phyloP scores from a whole-genome alignment of 2,329 filamentous ascomycete genomes.

The Sarocladium brachiariae region DNA sequence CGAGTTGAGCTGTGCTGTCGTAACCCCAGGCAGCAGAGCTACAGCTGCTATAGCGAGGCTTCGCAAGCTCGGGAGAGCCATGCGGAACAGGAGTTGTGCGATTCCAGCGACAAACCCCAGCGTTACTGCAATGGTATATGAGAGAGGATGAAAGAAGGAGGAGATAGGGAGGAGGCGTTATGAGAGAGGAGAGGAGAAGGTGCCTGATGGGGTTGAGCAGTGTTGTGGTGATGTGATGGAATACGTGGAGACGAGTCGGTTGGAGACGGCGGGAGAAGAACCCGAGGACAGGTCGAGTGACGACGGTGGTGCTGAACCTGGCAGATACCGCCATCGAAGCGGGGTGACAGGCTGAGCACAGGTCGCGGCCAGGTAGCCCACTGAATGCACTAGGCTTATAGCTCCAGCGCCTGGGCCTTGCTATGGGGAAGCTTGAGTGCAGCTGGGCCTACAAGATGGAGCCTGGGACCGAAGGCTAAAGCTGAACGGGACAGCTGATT shows the following conservation, averaged over 20 bases:
- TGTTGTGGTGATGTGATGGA: conserved; percentile 3
- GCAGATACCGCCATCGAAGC: conserved; percentile 1
- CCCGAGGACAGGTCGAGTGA: conserved; percentile 5
- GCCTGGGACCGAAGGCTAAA: neutral
- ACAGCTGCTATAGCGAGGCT: conserved; percentile 33
- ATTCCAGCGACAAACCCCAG: neutral
- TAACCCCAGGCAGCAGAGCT: conserved; percentile 32
- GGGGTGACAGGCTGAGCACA: neutral
- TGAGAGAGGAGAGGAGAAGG: neutral
- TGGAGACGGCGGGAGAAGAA: conserved; percentile 2
- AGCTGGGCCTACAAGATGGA: neutral
- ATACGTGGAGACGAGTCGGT: conserved; percentile 1
- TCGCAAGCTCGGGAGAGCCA: conserved; percentile 32
- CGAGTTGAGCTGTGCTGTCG: conserved; percentile 36
- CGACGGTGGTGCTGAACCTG: conserved; percentile 3
- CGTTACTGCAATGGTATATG: neutral
- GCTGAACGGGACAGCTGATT: neutral
- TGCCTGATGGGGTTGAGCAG: neutral
- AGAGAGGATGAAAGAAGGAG: neutral
- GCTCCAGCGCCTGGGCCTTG: neutral
- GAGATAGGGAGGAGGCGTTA: neutral
- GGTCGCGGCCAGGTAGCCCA: neutral
- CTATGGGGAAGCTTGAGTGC: neutral
- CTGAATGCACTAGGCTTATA: too few relatives aligned
- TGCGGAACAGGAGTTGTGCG: conserved; percentile 20